Evolutionary conservation across 352 stramenopile species (phyloP).

Genomic region (Pythium angustatum): DNA sequence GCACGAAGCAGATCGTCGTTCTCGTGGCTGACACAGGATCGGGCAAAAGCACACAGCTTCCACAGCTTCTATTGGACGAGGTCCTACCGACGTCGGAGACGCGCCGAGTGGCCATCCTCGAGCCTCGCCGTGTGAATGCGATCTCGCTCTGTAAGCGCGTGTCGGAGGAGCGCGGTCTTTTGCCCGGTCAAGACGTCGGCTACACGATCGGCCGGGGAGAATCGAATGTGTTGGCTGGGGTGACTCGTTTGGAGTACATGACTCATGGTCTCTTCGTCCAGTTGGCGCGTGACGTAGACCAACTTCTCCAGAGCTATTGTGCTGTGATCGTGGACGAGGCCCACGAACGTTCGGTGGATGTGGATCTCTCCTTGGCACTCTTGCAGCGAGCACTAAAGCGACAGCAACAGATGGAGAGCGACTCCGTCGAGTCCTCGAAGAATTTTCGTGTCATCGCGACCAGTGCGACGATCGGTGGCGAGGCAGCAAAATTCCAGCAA

Average conservation of each 20-base stretch:
- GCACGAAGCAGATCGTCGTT: slow-evolving; percentile 15
- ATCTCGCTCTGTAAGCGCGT: slow-evolving; percentile 27
- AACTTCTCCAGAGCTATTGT: slow-evolving; percentile 17
- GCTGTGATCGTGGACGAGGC: slow-evolving; percentile 33
- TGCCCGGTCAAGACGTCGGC: slow-evolving; percentile 24
- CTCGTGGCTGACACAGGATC: slow-evolving; percentile 34
- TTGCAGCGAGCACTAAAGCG: slow-evolving; percentile 18
- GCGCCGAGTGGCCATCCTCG: slow-evolving; percentile 25
- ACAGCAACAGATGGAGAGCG: background rate
- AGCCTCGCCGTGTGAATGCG: slow-evolving; percentile 30
- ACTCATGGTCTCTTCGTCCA: slow-evolving; percentile 33
- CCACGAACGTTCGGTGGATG: slow-evolving; percentile 32
- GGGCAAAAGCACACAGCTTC: slow-evolving; percentile 35
- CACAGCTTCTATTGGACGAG: slow-evolving; percentile 31
- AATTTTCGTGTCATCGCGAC: slow-evolving; percentile 31
- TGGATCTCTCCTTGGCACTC: slow-evolving; percentile 34
- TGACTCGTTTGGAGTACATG: slow-evolving; percentile 26
- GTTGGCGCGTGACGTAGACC: slow-evolving; percentile 17
- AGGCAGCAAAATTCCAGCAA: slow-evolving; percentile 19
- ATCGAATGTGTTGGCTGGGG: slow-evolving; percentile 1
- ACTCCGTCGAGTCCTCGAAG: too few relatives aligned
- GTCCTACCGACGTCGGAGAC: slow-evolving; percentile 12
- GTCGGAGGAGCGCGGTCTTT: slow-evolving; percentile 17
- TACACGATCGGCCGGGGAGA: slow-evolving; percentile 30
- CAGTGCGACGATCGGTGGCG: slow-evolving; percentile 31